Evolutionary conservation across 1,284 basidiomycete genomes (phyloP).

Genomic region (Gomphus bonarii): DNA sequence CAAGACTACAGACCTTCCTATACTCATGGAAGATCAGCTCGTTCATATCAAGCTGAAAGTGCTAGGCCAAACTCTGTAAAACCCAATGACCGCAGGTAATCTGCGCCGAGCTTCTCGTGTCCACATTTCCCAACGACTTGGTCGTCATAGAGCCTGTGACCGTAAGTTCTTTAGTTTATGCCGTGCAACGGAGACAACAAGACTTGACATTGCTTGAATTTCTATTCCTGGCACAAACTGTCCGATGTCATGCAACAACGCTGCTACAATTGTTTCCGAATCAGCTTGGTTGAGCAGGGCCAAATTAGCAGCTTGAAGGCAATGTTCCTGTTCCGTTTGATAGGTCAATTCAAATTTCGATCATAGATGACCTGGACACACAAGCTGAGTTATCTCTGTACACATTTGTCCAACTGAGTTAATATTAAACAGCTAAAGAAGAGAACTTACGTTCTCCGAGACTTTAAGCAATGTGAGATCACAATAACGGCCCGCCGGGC

Average conservation of each 20-base stretch:
- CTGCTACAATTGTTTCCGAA: conserved; percentile 20
- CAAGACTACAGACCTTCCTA: conserved; percentile 19
- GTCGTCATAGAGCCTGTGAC: conserved; percentile 10
- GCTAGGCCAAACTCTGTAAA: conserved; percentile 14
- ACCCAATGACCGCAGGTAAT: conserved; percentile 18
- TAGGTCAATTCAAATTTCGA: background rate
- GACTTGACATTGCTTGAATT: conserved; percentile 15
- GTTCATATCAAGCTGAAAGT: background rate
- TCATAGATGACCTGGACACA: background rate
- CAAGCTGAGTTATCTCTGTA: conserved; percentile 7
- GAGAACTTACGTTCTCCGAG: background rate
- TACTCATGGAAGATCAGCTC: background rate
- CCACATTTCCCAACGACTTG: conserved; percentile 16
- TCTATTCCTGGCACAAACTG: conserved; percentile 19
- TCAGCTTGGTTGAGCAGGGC: conserved; percentile 18
- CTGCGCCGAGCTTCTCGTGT: conserved; percentile 20
- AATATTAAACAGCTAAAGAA: background rate
- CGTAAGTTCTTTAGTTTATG: background rate
- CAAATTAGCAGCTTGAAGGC: conserved; percentile 19
- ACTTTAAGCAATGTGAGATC: background rate
- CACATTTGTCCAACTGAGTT: background rate
- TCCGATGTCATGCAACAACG: conserved; percentile 23
- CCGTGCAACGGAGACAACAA: too few relatives aligned
- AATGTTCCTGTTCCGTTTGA: conserved; percentile 18
- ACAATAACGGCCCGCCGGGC: too few relatives aligned